Evolutionary conservation across 73 alveolate species (phyloP), one percentile per base, ranked within the genome.

Genomic region (Diophrys sp.): DNA sequence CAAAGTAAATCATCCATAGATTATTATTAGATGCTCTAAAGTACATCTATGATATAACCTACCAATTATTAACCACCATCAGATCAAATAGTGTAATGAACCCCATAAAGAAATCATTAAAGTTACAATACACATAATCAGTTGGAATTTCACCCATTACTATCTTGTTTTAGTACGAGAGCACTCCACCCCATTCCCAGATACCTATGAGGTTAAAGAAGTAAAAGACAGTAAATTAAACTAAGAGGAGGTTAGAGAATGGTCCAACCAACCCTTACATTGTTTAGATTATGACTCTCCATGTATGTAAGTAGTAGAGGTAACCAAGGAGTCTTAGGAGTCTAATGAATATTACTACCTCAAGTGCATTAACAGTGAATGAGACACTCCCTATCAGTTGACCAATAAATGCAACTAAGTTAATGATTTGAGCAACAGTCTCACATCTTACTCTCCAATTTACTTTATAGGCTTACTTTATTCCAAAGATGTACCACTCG

Each of bases 1-100:
- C n/a, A n/a, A n/a, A n/a, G 56, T 54, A 79, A 23, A 81, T 1
- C 62, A 70, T 53, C 14, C 62, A 56, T 1, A 25, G 29, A 1
- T 56, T 56, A 57, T 33, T 81, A 1, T 55, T 55, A 1, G 78
- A 23, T 27, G 73, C 44, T 8, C 56, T 31, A 1, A 81, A 78
- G 34, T 55, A 81, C 82, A 85, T 82, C 71, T 84, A 79, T 11
- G 88, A 77, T 54, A 54, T 89, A 31, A 89, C 81, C 18, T 28
- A 71, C 95, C 93, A 80, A 62, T 80, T 80, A 74, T 85, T 85
- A 31, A 85, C 89, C 72, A 75, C 94, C 88, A 87, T 82, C 14
- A 75, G 80, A 70, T 83, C 89, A 28, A 83, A 78, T 71, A 89
- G 83, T 18, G 95, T 89, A 31, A 89, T 79, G 31, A 77, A 80